Evolutionary conservation across 164 flowering plant genomes (phyloP).

Genomic region (Stephania yunnanensis): DNA sequence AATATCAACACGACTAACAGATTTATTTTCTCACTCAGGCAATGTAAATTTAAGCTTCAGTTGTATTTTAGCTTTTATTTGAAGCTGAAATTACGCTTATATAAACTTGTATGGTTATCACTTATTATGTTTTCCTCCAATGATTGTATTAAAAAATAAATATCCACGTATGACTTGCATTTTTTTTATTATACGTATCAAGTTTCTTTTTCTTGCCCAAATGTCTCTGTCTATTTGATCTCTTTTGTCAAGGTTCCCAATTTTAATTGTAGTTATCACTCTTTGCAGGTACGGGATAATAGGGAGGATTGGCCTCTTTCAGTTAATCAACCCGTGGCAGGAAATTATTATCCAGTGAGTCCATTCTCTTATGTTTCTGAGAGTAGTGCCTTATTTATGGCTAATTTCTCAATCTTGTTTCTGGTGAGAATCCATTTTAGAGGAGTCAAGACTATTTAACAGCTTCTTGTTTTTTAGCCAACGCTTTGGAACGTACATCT

Average conservation of each 20-base stretch:
- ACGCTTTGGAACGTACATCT: neutral
- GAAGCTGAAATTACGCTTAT: neutral
- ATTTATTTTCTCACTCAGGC: too few species aligned
- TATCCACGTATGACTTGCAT: neutral
- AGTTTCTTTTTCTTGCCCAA: neutral
- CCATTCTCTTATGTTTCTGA: neutral
- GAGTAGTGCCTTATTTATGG: neutral
- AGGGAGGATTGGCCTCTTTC: constrained; percentile 70
- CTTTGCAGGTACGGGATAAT: constrained; percentile 65
- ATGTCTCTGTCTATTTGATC: neutral
- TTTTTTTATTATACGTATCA: neutral
- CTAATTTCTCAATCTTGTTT: neutral
- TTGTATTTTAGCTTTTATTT: neutral
- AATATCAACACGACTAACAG: neutral
- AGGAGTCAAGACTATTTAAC: neutral
- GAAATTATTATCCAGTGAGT: constrained; percentile 88
- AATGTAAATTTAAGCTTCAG: neutral
- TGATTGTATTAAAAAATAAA: too few species aligned
- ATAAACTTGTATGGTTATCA: neutral
- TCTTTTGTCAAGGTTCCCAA: neutral
- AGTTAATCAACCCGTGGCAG: constrained; percentile 80
- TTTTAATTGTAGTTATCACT: neutral
- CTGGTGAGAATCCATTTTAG: neutral
- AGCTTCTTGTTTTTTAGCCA: neutral
- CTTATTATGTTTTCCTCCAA: neutral